phyloP scores from a whole-genome alignment of 257 asterid genomes.

The Plectranthus barbatus region DNA sequence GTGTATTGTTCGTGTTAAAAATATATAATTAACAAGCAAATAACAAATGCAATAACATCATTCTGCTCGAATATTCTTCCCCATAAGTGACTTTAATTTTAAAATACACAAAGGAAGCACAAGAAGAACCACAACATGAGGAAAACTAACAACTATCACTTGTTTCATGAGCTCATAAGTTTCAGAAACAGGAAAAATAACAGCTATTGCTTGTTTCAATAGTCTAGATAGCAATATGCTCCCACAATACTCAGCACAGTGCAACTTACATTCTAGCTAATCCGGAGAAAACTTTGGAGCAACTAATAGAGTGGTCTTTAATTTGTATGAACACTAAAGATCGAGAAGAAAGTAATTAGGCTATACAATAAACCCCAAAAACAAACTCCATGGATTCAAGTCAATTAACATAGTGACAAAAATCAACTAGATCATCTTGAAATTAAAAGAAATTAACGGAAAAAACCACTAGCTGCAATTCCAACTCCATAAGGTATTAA shows the following conservation, averaged over 20 bases:
- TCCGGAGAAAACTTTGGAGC: background rate
- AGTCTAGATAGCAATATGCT: background rate
- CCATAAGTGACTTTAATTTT: no score
- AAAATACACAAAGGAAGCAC: no score
- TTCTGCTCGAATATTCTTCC: no score
- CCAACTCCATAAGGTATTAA: background rate
- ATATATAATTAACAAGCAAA: no score
- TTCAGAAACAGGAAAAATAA: no score
- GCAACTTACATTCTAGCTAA: background rate
- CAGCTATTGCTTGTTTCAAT: background rate
- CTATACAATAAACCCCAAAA: background rate
- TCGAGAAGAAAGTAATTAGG: constrained; percentile 12
- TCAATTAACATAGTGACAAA: background rate
- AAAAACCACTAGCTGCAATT: background rate
- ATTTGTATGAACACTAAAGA: background rate
- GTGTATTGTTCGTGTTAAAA: no score
- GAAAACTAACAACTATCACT: no score
- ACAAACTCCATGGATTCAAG: background rate
- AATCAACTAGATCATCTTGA: background rate
- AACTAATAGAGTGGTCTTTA: background rate
- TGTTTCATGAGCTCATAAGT: no score
- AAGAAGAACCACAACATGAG: no score
- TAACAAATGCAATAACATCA: no score
- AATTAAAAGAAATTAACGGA: background rate
- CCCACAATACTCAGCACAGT: background rate